Conservation (phyloP, 805 yeast genomes). For the Cephaloascus fragrans region DNA sequence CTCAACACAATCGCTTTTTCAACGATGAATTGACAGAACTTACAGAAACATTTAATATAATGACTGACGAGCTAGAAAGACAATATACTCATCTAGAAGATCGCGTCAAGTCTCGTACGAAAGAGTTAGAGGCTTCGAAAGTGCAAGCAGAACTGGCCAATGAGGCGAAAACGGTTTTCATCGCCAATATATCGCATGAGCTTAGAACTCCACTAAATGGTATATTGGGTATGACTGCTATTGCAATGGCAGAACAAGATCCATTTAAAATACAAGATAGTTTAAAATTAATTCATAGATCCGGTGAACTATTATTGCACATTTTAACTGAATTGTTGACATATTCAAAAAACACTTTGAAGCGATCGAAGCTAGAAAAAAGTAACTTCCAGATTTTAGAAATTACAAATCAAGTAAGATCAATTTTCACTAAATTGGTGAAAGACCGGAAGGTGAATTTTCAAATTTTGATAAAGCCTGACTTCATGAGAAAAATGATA, state of each 20-base stretch:
- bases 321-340: constrained; percentile 85
- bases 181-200: constrained; percentile 91
- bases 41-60: constrained; percentile 80
- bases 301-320: constrained; percentile 85
- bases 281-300: constrained; percentile 73
- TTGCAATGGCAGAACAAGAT: constrained; percentile 81
- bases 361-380: constrained; percentile 74
- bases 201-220: constrained; percentile 94
- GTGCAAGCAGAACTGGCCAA: constrained; percentile 90
- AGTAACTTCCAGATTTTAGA: constrained; percentile 74
- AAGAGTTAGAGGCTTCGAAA: constrained; percentile 81
- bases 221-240: constrained; percentile 89
- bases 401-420: constrained; percentile 73
- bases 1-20: constrained; percentile 35
- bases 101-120: constrained; percentile 77
- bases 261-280: constrained; percentile 59
- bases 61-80: constrained; percentile 79
- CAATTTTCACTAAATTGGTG: constrained; percentile 77
- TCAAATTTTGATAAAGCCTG: constrained; percentile 54
- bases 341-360: constrained; percentile 84
- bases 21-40: constrained; percentile 83
- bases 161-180: constrained; percentile 90
- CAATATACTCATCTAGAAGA: constrained; percentile 85
- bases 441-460: constrained; percentile 67
- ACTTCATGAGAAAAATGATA: constrained; percentile 48